Conservation (phyloP, 2,329 filamentous ascomycete species). For the Coleophoma cylindrospora region DNA sequence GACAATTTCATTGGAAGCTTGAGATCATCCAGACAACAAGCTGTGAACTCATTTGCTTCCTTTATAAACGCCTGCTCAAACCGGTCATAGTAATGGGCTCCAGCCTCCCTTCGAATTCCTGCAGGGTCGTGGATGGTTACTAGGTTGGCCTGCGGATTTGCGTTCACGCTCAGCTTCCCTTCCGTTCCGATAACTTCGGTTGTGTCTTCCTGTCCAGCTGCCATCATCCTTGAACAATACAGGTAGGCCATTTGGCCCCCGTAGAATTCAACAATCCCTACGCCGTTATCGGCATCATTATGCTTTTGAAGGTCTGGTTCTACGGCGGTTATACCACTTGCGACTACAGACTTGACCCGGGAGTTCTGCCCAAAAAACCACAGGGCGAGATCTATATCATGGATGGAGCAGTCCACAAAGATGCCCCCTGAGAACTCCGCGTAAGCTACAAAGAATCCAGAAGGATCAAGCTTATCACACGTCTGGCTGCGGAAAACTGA, state of each 20-base stretch:
- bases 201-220: conserved; percentile 60
- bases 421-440: conserved; percentile 62
- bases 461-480: conserved; percentile 60
- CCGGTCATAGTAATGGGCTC: conserved; percentile 55
- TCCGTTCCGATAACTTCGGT: conserved; percentile 64
- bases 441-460: conserved; percentile 64
- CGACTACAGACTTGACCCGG: conserved; percentile 49
- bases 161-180: conserved; percentile 58
- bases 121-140: conserved; percentile 47
- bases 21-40: conserved; percentile 49
- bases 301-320: conserved; percentile 51
- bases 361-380: conserved; percentile 57
- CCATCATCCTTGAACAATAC: conserved; percentile 62
- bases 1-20: conserved; percentile 49
- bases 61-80: conserved; percentile 60
- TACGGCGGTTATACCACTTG: conserved; percentile 53
- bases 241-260: conserved; percentile 59
- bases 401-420: conserved; percentile 32
- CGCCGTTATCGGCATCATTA: conserved; percentile 57
- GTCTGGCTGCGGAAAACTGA: conserved; percentile 60
- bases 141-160: conserved; percentile 47
- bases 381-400: conserved; percentile 62
- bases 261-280: conserved; percentile 62
- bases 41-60: conserved; percentile 60
- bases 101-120: conserved; percentile 54